Conservation (phyloP, 352 stramenopile species). For the Pythium aquatile region DNA sequence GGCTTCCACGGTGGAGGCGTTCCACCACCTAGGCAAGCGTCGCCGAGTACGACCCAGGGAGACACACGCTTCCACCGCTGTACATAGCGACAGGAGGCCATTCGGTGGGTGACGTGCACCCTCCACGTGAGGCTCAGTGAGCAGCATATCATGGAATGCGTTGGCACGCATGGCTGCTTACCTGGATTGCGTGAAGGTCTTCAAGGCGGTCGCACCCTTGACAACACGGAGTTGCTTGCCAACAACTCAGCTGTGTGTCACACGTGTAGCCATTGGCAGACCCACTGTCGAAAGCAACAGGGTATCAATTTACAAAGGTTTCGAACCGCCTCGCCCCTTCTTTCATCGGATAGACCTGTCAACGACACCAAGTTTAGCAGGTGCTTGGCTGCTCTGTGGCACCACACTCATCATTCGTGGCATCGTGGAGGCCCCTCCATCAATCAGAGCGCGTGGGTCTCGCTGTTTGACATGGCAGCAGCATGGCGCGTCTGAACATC, state of each 20-base stretch:
- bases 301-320: constrained; percentile 19
- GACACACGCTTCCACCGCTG: no score
- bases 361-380: constrained; percentile 16
- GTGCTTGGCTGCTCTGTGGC: constrained; percentile 8
- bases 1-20: no score
- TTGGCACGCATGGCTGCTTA: neutral
- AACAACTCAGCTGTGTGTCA: constrained; percentile 15
- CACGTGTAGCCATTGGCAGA: constrained; percentile 17
- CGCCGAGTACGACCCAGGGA: no score
- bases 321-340: neutral
- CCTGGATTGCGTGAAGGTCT: neutral
- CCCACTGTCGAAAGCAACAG: constrained; percentile 6
- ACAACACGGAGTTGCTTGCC: constrained; percentile 1
- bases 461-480: neutral
- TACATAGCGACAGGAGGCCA: no score
- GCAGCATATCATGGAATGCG: neutral
- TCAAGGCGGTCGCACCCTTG: neutral
- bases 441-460: neutral
- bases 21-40: no score
- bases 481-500: neutral
- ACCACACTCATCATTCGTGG: neutral
- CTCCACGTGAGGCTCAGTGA: neutral
- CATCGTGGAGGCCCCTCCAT: neutral
- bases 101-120: no score
- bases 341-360: constrained; percentile 2